phyloP scores from a whole-genome alignment of 1,139 yeast species.

The Pichia inconspicua region DNA sequence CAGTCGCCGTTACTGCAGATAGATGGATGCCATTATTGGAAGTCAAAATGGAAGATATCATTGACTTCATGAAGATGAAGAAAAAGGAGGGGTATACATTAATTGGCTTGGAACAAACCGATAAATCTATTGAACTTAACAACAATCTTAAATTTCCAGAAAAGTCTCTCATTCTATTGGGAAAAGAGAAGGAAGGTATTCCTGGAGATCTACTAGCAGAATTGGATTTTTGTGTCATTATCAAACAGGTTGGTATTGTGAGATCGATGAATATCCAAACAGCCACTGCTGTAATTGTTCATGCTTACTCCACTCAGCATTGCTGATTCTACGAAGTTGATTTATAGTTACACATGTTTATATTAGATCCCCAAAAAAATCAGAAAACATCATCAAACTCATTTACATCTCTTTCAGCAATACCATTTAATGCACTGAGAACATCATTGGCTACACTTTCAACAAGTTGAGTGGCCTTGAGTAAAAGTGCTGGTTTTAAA shows the following conservation, averaged over 20 bases:
- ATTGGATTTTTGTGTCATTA: slow-evolving; percentile 80
- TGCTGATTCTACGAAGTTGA: slow-evolving; percentile 18
- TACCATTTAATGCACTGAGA: slow-evolving; percentile 25
- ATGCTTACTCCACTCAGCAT: slow-evolving; percentile 81
- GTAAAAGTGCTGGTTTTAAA: slow-evolving; percentile 23
- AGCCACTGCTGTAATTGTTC: slow-evolving; percentile 89
- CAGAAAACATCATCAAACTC: slow-evolving; percentile 21
- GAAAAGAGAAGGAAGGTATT: slow-evolving; percentile 85
- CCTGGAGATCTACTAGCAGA: slow-evolving; percentile 81
- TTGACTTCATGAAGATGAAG: slow-evolving; percentile 50
- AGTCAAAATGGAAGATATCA: slow-evolving; percentile 52
- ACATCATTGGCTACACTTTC: slow-evolving; percentile 27
- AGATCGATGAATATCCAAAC: slow-evolving; percentile 96
- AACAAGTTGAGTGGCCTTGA: slow-evolving; percentile 28
- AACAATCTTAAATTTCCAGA: slow-evolving; percentile 62
- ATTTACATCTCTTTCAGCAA: slow-evolving; percentile 22
- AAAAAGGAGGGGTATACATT: slow-evolving; percentile 77
- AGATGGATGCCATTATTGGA: slow-evolving; percentile 94
- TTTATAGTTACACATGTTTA: background rate
- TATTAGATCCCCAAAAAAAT: background rate
- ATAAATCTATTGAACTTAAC: slow-evolving; percentile 65
- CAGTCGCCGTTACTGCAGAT: slow-evolving; percentile 91
- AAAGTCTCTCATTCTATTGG: slow-evolving; percentile 70
- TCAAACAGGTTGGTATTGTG: slow-evolving; percentile 85
- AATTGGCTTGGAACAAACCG: slow-evolving; percentile 90